A percentile compares a stretch with the other conserved stretches of the same genome.
phyloP scores from a whole-genome alignment of 495 filamentous ascomycete genomes.

The Aspergillus avenaceus region DNA sequence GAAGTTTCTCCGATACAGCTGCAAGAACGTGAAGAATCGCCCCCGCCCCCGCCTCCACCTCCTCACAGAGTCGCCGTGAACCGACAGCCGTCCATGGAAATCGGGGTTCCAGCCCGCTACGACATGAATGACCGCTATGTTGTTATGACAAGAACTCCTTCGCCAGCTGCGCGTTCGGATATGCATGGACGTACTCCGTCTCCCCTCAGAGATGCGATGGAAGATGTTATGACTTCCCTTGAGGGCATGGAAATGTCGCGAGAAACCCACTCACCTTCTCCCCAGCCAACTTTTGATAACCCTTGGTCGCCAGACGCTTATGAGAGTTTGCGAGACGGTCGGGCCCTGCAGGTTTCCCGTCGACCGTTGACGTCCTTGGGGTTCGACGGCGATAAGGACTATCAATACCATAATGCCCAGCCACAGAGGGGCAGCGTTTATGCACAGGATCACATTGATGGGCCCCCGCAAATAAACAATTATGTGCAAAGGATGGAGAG shows the following conservation, averaged over 20 bases:
- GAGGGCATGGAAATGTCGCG: slow-evolving; percentile 75
- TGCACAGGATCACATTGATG: slow-evolving; percentile 48
- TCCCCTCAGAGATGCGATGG: slow-evolving; percentile 89
- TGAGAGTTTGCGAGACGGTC: slow-evolving; percentile 50
- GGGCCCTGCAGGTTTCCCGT: slow-evolving; percentile 21
- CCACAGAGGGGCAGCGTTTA: slow-evolving; percentile 34
- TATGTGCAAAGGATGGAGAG: slow-evolving; percentile 89
- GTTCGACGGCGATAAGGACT: slow-evolving; percentile 52
- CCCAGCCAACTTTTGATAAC: slow-evolving; percentile 55
- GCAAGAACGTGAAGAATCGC: slow-evolving; percentile 38
- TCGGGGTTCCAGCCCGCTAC: slow-evolving; percentile 36
- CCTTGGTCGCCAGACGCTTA: slow-evolving; percentile 94
- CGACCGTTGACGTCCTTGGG: slow-evolving; percentile 73
- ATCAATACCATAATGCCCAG: slow-evolving; percentile 30
- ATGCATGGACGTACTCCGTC: slow-evolving; percentile 76
- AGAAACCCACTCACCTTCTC: slow-evolving; percentile 43
- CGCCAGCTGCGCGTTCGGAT: slow-evolving; percentile 59
- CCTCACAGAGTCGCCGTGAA: slow-evolving; percentile 35
- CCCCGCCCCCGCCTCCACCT: slow-evolving; percentile 42
- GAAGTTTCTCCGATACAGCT: slow-evolving; percentile 32
- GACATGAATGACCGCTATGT: slow-evolving; percentile 49
- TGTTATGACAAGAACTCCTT: slow-evolving; percentile 50
- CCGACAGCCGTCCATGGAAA: slow-evolving; percentile 21
- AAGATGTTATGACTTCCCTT: slow-evolving; percentile 95
- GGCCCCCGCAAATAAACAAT: slow-evolving; percentile 68